Evolutionary conservation across 371 early-diverging fungal genomes (phyloP), one percentile per base, ranked within the genome.

Genomic region (Apophysomyces elegans): DNA sequence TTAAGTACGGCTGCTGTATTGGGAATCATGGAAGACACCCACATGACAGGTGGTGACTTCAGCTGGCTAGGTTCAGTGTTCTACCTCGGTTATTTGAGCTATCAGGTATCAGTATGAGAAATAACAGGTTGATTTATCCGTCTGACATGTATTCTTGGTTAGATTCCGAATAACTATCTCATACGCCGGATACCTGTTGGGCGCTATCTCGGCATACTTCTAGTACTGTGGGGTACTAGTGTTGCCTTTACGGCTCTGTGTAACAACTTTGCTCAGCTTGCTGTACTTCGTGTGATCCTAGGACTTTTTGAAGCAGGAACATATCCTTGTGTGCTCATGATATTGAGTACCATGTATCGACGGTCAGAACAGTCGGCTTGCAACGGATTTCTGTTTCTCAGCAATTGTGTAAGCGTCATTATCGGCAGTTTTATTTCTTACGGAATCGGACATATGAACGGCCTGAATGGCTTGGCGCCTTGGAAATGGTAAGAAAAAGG

Each of bases 261-360:
- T 9, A 66, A 65, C 0, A 67, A 72, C 45, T 80, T 80, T 67
- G 1, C 59, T 21, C 64, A 73, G 21, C 66, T 80, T n/a, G 76
- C 76, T 37, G 74, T 61, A 8, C 64, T 73, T 12, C 70, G 76
- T 0, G 69, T 77, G 16, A 45, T 80, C 14, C 65, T 80, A 6
- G 80, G 80, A 0, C 73, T 80, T 26, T 77, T 74, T 50, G 74
- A 80, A 36, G 73, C 75, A 5, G 62, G 63, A 1, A 73, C 76
- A 0, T 77, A 80, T 26, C 78, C 78, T 6, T 58, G 61, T 7
- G 69, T 80, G 13, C 76, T 80, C 37, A 61, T 80, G 36, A 50
- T 80, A 12, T 71, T 77, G 8, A 65, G 71, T 38, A 71, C 71
- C 4, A 45, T 74, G 21, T 80, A 80, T 46, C 71, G 80, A 14